Evolutionary conservation across 495 filamentous ascomycete species (phyloP).

Genomic region (Apodospora peruviana): DNA sequence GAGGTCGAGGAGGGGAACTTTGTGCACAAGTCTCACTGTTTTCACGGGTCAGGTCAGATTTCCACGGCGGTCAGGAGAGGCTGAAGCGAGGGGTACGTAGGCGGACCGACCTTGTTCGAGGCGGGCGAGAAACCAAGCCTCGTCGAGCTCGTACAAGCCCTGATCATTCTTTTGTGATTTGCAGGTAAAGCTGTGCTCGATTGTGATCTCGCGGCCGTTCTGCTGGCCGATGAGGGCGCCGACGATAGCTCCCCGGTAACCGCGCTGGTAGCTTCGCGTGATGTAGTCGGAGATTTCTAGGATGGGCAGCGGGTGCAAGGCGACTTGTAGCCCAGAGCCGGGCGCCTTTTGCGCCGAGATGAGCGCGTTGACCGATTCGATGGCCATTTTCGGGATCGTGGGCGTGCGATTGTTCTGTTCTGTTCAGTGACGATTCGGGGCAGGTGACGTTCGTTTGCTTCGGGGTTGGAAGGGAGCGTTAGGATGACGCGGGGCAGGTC

Average conservation of each 20-base stretch:
- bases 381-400: slow-evolving; percentile 10
- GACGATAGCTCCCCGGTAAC: slow-evolving; percentile 67
- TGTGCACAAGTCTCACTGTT: slow-evolving; percentile 84
- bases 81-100: background rate
- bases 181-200: slow-evolving; percentile 90
- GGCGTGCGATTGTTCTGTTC: background rate
- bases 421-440: background rate
- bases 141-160: slow-evolving; percentile 49
- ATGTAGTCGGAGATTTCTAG: slow-evolving; percentile 97
- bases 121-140: slow-evolving; percentile 70
- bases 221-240: slow-evolving; percentile 87
- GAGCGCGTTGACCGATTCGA: slow-evolving; percentile 18
- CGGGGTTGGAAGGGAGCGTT: too few relatives aligned
- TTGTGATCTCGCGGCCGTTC: slow-evolving; percentile 79
- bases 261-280: slow-evolving; percentile 77
- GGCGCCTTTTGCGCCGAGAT: slow-evolving; percentile 52
- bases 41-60: background rate
- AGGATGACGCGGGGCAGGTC: slow-evolving; percentile 1
- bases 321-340: slow-evolving; percentile 73
- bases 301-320: slow-evolving; percentile 89
- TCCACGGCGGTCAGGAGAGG: background rate
- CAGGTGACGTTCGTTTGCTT: background rate
- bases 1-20: slow-evolving; percentile 72
- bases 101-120: slow-evolving; percentile 81
- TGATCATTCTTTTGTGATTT: slow-evolving; percentile 48